Base-by-base conservation (phyloP, 352 stramenopile genomes). In the Pythium aquatile region DNA sequence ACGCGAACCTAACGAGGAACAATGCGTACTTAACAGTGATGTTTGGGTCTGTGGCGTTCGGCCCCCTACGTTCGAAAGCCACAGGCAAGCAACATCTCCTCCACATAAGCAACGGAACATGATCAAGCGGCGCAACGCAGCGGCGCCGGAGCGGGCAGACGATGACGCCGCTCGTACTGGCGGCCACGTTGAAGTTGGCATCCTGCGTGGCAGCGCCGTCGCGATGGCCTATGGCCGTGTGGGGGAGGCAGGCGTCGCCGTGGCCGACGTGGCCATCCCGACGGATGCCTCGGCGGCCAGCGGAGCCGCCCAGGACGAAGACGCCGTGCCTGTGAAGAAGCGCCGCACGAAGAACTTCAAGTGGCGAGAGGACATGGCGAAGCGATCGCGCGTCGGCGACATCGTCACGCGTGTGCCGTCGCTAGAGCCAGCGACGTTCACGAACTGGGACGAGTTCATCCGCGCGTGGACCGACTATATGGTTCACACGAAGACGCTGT, bases 321-420 rank as follows among this genome's bases (percentile, higher is more conserved):
- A 24, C 40, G 55, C 65, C 24, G 69, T 65, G 29, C 61, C 81
- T 9, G 80, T 93, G 11, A 91, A 93, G 76, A 93, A 91, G 63
- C 78, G 84, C 5, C 82, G 81, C 44, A 93, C 84, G 17, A 93
- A 93, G 70, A 90, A 93, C 73, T 93, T 79, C 65, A 81, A 90
- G 60, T 73, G 82, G 72, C 80, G 84, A 37, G 84, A 93, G 63
- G 76, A 91, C 52, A 74, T 90, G 76, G 69, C 77, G 35, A 83
- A 83, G 51, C 81, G 79, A 53, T 71, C 81, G 5, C 79, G 81
- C 17, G 54, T 55, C 8, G 75, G 73, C 24, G 70, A 59, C 2
- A 65, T 85, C 29, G 62, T 75, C 9, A 73, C 88, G 30, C 58
- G 67, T 14, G 58, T 91, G 20, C 77, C 78, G 7, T 64, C 73